Evolutionary conservation across 2,329 filamentous ascomycete genomes (phyloP).

Genomic region (Fusarium redolens): DNA sequence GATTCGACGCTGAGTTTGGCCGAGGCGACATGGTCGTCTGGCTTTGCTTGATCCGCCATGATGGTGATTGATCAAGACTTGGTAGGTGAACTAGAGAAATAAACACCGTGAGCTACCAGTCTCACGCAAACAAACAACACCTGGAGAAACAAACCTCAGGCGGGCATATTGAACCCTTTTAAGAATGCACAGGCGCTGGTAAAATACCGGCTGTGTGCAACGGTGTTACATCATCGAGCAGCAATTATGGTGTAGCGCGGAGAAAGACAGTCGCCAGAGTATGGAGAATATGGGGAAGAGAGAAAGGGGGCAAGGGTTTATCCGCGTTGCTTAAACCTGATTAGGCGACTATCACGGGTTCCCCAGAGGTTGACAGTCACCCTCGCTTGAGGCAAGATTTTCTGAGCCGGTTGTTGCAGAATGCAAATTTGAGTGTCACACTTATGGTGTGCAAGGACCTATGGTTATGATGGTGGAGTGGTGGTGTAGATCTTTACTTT

Average conservation of each 20-base stretch:
- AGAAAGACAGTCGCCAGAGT: not conserved
- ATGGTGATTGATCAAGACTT: not conserved
- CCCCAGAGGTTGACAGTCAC: constrained; percentile 18
- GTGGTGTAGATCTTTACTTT: constrained; percentile 17
- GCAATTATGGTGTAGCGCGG: constrained; percentile 8
- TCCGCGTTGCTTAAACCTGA: constrained; percentile 1
- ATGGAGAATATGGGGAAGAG: constrained; percentile 27
- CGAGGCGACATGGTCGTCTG: constrained; percentile 30
- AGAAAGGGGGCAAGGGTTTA: not conserved
- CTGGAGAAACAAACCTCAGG: not conserved
- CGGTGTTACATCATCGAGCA: constrained; percentile 21
- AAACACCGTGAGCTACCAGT: constrained; percentile 2
- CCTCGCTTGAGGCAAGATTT: constrained; percentile 8
- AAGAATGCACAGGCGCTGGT: not conserved
- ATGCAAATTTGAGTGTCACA: constrained; percentile 32
- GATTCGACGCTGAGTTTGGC: constrained; percentile 36
- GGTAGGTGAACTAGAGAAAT: not conserved
- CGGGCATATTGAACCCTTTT: constrained; percentile 7
- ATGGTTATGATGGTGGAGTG: constrained; percentile 1
- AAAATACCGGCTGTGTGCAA: constrained; percentile 5
- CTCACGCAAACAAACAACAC: not conserved
- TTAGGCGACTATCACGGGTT: not conserved
- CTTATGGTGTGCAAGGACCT: not conserved
- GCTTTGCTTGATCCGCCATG: constrained; percentile 26
- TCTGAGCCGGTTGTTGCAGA: not conserved